Base-by-base conservation (phyloP, 768 basidiomycete species). In the Leucosporidium yakuticum region DNA sequence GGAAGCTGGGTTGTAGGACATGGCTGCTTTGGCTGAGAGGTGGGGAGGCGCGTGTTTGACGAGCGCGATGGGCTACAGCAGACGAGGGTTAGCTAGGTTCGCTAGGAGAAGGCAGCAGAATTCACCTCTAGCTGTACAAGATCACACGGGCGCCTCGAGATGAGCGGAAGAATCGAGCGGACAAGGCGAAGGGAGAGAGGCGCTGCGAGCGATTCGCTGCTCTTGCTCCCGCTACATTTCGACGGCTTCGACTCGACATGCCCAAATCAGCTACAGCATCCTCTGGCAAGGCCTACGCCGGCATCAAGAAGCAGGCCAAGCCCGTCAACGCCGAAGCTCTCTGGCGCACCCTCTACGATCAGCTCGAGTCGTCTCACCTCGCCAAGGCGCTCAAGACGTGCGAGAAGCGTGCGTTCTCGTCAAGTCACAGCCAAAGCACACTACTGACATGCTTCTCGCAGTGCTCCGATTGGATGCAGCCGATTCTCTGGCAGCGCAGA, bases 311-410 rank as follows among this genome's bases (percentile, higher is more conserved):
- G 53, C 25, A 54, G 53, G 53, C 25, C 3, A 54, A 54, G 53
- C 25, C 53, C 31, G 14, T 20, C n/a, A 29, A 25, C 53, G 53
- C 21, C 25, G 15, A 54, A 54, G 53, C 53, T 9, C 60, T 71
- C 21, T 71, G 68, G 64, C 44, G 58, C 32, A 62, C 74, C 6
- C 70, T 81, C 55, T 77, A 77, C 62, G 78, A 77, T 69, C 81
- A 81, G 65, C 75, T 81, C 58, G 74, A 79, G 44, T 77, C 74
- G 19, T 77, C 74, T 2, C 70, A 77, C 66, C 74, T 79, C 62
- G 60, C 69, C 9, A 76, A 77, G 54, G 80, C 78, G 6, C 75
- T 80, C 69, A 78, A 77, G 73, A 79, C 79, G 3, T 75, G 73
- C 62, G 69, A 76, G 48, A 76, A 77, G 71, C 78, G 80, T 81